A percentile compares a stretch with the other conserved stretches of the same genome.
Conservation (phyloP, 1,139 yeast species). For the Debaryomyces robertsiae region DNA sequence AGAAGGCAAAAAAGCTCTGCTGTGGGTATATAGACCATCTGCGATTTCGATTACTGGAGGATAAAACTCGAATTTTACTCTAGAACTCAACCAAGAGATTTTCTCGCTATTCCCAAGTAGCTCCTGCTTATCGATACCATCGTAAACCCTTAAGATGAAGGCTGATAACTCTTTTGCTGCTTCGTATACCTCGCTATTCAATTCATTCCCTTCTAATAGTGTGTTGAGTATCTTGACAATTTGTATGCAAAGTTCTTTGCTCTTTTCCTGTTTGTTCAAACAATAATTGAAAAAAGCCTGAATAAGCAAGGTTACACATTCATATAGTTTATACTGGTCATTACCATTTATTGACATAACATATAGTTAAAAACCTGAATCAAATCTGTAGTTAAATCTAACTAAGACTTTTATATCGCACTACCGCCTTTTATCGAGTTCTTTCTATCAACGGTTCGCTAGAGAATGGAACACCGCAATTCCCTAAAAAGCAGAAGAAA, state of each 20-base stretch:
- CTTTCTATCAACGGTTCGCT: too few relatives aligned
- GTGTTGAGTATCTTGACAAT: slow-evolving; percentile 31
- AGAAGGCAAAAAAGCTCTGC: background rate
- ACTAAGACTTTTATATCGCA: background rate
- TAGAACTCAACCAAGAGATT: slow-evolving; percentile 50
- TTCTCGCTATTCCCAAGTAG: slow-evolving; percentile 24
- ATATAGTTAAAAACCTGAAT: too few relatives aligned
- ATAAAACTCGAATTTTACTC: slow-evolving; percentile 26
- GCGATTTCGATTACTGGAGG: slow-evolving; percentile 39
- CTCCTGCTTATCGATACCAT: slow-evolving; percentile 13
- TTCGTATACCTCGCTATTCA: slow-evolving; percentile 3
- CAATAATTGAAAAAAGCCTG: slow-evolving; percentile 19
- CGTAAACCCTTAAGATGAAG: slow-evolving; percentile 26
- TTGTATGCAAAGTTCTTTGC: slow-evolving; percentile 25
- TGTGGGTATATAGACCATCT: slow-evolving; percentile 17
- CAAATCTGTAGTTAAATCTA: background rate
- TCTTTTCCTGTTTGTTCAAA: slow-evolving; percentile 18
- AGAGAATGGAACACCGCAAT: background rate
- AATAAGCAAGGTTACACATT: slow-evolving; percentile 14
- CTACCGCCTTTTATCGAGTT: background rate
- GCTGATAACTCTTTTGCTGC: slow-evolving; percentile 20
- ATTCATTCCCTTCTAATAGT: slow-evolving; percentile 17
- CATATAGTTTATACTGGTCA: background rate
- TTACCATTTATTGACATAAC: background rate
- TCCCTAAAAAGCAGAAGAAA: slow-evolving; percentile 2